Conservation (phyloP, 202 grass and related monocot species). For the Digitaria exilis region DNA sequence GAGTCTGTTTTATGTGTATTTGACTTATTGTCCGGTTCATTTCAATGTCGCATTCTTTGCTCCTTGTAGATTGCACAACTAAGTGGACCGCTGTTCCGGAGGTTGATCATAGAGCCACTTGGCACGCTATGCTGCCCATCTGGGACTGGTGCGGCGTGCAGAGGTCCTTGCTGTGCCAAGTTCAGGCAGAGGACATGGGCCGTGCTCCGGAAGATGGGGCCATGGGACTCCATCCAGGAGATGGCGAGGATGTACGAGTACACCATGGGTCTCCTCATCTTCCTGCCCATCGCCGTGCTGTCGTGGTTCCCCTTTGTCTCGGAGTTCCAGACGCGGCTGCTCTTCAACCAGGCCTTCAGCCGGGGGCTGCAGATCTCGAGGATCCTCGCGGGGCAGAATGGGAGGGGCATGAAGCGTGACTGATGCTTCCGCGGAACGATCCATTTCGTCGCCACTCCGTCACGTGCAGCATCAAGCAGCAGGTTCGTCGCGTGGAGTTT, state of each 20-base stretch:
- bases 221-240: slow-evolving; percentile 93
- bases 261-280: slow-evolving; percentile 77
- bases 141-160: slow-evolving; percentile 34
- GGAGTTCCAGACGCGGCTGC: slow-evolving; percentile 90
- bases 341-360: slow-evolving; percentile 98
- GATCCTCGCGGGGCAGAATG: slow-evolving; percentile 80
- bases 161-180: slow-evolving; percentile 52
- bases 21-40: slow-evolving; percentile 2
- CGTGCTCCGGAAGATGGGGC: slow-evolving; percentile 45
- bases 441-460: neutral
- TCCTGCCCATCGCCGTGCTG: slow-evolving; percentile 74
- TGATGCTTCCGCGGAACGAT: neutral
- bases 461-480: neutral
- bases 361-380: slow-evolving; percentile 90
- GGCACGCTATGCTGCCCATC: slow-evolving; percentile 25
- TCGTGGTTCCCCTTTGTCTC: slow-evolving; percentile 98
- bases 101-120: slow-evolving; percentile 44
- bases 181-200: slow-evolving; percentile 66
- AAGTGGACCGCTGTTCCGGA: slow-evolving; percentile 41
- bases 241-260: slow-evolving; percentile 87
- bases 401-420: slow-evolving; percentile 8
- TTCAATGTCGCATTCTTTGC: neutral
- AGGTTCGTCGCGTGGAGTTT: neutral
- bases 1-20: neutral
- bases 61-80: slow-evolving; percentile 41